Base-by-base conservation (phyloP, 768 basidiomycete species). In the Chalciporus chontae region DNA sequence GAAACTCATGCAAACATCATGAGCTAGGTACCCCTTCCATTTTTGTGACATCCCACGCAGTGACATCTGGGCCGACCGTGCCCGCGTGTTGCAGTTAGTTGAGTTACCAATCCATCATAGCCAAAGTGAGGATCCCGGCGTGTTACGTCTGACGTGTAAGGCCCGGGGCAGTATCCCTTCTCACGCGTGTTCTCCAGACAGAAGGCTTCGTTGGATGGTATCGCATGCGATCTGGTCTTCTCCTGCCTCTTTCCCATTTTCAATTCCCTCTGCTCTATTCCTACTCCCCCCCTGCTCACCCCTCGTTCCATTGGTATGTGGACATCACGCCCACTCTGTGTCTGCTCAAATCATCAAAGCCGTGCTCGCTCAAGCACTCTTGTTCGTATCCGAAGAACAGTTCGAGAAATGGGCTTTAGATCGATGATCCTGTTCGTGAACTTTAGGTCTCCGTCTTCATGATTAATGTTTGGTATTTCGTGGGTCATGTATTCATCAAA, bases 321-420 rank as follows among this genome's bases (percentile, higher is more conserved):
- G 46, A 21, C 50, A 48, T n/a, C 37, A 10, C 40, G 27, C 36
- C 34, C 37, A 32, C 45, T 31, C 46, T 94, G 87, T 99, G 89
- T 78, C 87, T 56, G 94, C 96, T 0, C 96, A 99, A 68, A 94
- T 98, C 50, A 78, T 83, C 44, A 99, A 99, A 68, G 96, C 95
- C 0, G 94, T 97, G 11, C 71, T 99, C 13, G 89, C 92, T 8
- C 96, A 99, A 68, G 95, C 94, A 2, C 76, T 99, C 56, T 71
- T 98, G 46, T 99, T 99, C 75, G 87, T 95, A 74, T 90, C 93
- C 55, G 98, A 99, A 71, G 95, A 97, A 62, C 90, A 94, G 62
- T 94, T 99, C 60, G 96, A 99, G 66, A 81, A 80, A 4, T 95
- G 87, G 80, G 85, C 91, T 1, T 72, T 92, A 47, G 69, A 11